phyloP scores from a whole-genome alignment of 306 rosid species.

The Casuarina cunninghamiana region DNA sequence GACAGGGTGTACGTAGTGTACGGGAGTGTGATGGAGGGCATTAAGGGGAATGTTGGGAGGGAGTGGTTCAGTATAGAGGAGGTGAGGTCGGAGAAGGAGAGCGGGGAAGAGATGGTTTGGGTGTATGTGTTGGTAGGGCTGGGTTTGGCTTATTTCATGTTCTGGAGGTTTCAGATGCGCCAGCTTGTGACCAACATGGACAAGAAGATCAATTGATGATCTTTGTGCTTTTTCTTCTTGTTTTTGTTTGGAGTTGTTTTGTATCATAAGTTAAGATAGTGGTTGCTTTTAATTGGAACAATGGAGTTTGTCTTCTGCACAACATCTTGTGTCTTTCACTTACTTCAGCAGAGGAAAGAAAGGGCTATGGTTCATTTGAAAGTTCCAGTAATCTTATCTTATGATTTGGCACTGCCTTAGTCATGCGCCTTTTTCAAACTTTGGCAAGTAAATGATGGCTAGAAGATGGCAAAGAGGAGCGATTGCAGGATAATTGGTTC shows the following conservation, averaged over 20 bases:
- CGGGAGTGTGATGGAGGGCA: constrained; percentile 54
- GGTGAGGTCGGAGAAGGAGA: constrained; percentile 47
- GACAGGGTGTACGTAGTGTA: constrained; percentile 62
- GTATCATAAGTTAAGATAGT: no score
- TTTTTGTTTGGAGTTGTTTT: not conserved
- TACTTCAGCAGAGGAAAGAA: no score
- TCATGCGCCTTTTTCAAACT: not conserved
- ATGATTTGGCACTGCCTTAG: not conserved
- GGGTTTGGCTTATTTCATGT: constrained; percentile 62
- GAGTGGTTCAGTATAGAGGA: constrained; percentile 67
- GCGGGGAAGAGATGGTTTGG: constrained; percentile 57
- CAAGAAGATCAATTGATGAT: constrained; percentile 53
- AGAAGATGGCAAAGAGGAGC: not conserved
- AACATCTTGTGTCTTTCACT: no score
- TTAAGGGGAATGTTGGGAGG: constrained; percentile 41
- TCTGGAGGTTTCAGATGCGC: constrained; percentile 84
- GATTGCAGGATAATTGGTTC: not conserved
- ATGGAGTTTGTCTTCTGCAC: no score
- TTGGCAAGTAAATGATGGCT: not conserved
- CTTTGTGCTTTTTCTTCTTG: not conserved
- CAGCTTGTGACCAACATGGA: constrained; percentile 47
- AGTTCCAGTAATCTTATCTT: no score
- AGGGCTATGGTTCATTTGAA: no score
- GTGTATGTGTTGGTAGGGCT: constrained; percentile 61
- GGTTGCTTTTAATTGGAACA: no score